phyloP scores from a whole-genome alignment of 2,329 filamentous ascomycete species.

The Bipolaris bicolor region DNA sequence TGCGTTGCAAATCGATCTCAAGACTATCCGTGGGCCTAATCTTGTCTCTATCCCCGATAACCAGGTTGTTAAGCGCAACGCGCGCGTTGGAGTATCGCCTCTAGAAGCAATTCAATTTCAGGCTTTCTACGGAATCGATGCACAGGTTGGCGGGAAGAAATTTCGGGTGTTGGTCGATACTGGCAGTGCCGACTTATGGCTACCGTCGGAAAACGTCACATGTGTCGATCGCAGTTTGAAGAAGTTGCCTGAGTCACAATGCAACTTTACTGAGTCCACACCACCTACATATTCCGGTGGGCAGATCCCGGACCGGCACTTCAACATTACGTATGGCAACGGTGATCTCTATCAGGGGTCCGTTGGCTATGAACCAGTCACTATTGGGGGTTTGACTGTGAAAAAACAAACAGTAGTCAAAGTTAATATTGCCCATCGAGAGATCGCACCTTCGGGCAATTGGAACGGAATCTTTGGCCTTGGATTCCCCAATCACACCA shows the following conservation, averaged over 20 bases:
- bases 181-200: background rate
- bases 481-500: background rate
- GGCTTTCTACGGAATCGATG: background rate
- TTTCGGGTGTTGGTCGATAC: background rate
- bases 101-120: background rate
- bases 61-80: background rate
- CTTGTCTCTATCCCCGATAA: background rate
- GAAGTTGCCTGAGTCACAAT: background rate
- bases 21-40: background rate
- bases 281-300: background rate
- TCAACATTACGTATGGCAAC: background rate
- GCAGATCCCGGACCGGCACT: background rate
- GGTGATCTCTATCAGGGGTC: background rate
- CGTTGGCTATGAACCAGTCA: background rate
- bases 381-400: background rate
- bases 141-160: background rate
- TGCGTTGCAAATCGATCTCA: background rate
- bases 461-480: background rate
- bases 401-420: background rate
- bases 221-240: background rate
- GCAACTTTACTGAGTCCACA: background rate
- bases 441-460: background rate
- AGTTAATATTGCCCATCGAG: background rate
- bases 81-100: background rate
- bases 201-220: background rate